These are phyloP conservation scores for Pezicula rhizophila DNA, from an alignment of 2,329 filamentous ascomycete genomes.

Conservation along the genomic window DNA sequence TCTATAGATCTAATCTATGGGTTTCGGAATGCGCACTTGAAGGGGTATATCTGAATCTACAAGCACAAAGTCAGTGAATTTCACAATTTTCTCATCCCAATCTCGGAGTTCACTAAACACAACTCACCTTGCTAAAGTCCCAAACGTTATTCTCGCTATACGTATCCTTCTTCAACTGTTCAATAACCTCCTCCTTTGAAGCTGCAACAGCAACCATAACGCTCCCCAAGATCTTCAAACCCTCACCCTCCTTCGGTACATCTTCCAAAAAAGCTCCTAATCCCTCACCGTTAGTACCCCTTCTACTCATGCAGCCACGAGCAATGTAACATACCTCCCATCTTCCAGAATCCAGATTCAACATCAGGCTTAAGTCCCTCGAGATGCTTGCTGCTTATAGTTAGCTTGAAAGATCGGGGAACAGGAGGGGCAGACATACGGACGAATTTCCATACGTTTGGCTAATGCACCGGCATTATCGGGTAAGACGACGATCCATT, in stretches of 20 bases:
- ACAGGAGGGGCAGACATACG: conserved; percentile 35
- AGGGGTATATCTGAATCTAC: conserved; percentile 45
- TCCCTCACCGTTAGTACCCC: background rate
- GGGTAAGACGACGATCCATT: conserved; percentile 65
- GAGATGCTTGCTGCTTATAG: conserved; percentile 18
- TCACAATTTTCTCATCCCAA: background rate
- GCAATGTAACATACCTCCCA: conserved; percentile 38
- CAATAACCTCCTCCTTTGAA: conserved; percentile 62
- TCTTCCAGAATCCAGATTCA: conserved; percentile 52
- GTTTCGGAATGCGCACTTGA: conserved; percentile 34
- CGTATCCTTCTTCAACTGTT: conserved; percentile 63
- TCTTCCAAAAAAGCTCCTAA: conserved; percentile 62
- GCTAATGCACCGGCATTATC: conserved; percentile 55
- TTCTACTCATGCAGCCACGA: background rate
- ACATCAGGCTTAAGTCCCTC: conserved; percentile 43
- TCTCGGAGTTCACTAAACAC: background rate
- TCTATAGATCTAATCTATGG: conserved; percentile 31
- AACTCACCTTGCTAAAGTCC: conserved; percentile 62
- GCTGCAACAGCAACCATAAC: conserved; percentile 57
- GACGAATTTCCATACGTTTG: conserved; percentile 56
- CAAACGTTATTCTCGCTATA: conserved; percentile 70
- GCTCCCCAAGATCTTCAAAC: conserved; percentile 43
- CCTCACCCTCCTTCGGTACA: conserved; percentile 56
- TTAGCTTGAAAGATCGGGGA: background rate
- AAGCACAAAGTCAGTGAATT: background rate